Evolutionary conservation across 768 basidiomycete species (phyloP), one percentile per base, ranked within the genome.

Genomic region (Suillus lakei): DNA sequence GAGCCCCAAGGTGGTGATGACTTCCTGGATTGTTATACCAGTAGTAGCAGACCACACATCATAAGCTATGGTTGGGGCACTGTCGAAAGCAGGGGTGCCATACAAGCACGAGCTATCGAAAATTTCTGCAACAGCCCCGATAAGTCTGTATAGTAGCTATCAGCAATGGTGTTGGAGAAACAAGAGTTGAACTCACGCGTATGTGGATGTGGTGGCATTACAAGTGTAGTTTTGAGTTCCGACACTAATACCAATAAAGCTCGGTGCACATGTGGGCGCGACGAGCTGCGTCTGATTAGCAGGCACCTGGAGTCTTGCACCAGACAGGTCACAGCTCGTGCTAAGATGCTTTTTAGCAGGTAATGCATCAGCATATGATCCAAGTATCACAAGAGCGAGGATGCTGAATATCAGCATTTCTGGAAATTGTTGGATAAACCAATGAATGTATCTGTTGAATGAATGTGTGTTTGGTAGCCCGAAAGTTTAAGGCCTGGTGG

Each of bases 211-310:
- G 53, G 78, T 75, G 51, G 65, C 72, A 41, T 66, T 71, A 70
- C 86, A 87, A 34, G 84, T 87, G 72, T 87, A 88, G 72, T 87
- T 86, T 71, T 87, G 86, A 18, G 79, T 80, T 28, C 85, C 83
- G 60, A 85, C 72, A 13, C 77, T 84, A n/a, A 86, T 71, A 15
- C 77, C 80, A 60, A 87, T 79, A 71, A 78, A 84, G 10, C 74
- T 77, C 1, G 80, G 75, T 0, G 74, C 63, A 21, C 68, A 65
- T 5, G 74, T 72, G 5, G 84, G 84, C n/a, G 72, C 71, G 3
- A 77, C 70, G 55, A 86, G 74, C 56, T 69, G 65, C 4, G 76
- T 75, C 66, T 79, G 77, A 26, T 71, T 64, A 8, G 70, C 43
- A 18, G 76, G 76, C 59, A 80, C 72, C 15, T 68, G 62, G 32